These are phyloP conservation scores for Wallacemonas sp. DNA, from an alignment of 208 protist species.

Conservation along the genomic window DNA sequence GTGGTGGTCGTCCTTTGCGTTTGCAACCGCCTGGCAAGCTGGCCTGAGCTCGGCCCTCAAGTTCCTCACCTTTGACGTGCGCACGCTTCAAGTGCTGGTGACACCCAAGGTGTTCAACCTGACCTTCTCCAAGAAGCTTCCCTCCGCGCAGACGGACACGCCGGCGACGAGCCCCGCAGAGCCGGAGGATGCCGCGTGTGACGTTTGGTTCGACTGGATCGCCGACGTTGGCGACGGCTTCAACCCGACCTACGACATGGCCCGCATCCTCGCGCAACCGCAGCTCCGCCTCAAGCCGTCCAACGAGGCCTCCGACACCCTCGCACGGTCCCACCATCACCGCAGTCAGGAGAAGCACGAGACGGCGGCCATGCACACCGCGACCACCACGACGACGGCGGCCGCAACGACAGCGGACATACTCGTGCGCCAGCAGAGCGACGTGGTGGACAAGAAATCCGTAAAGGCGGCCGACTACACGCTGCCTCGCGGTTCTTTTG, in stretches of 20 bases:
- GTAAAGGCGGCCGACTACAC: background rate
- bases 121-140: conserved; percentile 30
- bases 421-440: background rate
- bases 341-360: background rate
- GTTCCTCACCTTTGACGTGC: conserved; percentile 81
- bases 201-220: conserved; percentile 86
- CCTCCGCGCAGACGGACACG: background rate
- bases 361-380: background rate
- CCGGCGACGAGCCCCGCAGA: background rate
- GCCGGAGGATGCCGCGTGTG: background rate
- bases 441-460: background rate
- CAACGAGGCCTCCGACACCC: background rate
- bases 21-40: conserved; percentile 62
- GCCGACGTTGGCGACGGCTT: conserved; percentile 88
- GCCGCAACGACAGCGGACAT: background rate
- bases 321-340: background rate
- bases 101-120: conserved; percentile 69
- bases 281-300: conserved; percentile 30
- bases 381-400: background rate
- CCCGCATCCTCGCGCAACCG: conserved; percentile 70
- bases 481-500: conserved; percentile 76
- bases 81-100: conserved; percentile 43
- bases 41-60: conserved; percentile 42
- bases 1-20: conserved; percentile 83
- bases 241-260: conserved; percentile 86